Evolutionary conservation across 2,329 filamentous ascomycete genomes (phyloP), one percentile per base, ranked within the genome.

Genomic region (Penicillium olsonii): DNA sequence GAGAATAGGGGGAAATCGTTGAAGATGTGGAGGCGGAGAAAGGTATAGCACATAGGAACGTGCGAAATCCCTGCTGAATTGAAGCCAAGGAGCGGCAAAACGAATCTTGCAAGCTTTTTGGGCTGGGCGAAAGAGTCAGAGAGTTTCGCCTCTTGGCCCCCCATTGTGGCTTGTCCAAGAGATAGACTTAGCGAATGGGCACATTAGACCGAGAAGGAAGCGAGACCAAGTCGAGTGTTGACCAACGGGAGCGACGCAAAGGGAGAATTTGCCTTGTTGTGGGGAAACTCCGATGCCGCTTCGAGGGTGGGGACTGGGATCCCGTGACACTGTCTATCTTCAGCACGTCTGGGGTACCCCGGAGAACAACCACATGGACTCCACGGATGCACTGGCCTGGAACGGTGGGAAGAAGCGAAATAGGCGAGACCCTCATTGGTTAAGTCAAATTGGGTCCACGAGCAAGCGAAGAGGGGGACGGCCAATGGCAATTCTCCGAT

Each of bases 1-100:
- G n/a, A 33, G 45, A 50, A 47, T 51, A 45, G 45, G 35, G 41
- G 45, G 54, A 37, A 49, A 45, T 53, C n/a, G n/a, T n/a, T n/a
- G 54, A 42, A 53, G 40, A 54, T 50, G 52, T 47, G 54, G 41
- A 50, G 38, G 48, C 54, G 52, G 56, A 58, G 55, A 60, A 60
- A 51, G 38, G 48, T 55, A 58, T 58, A 60, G 46, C 51, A 31
- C 53, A 42, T 31, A 26, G 37, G 33, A n/a, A 22, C 26, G 33
- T n/a, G 17, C 15, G 17, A 18, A 48, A 43, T 37, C 18, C 4
- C 18, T 47, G 8, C 11, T 15, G 15, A 27, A 20, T 35, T 17
- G 41, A 26, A 14, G 48, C 43, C 47, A 51, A 50, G 46, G 15
- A 8, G 50, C 57, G 57, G 55, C 47, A 60, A 59, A 60, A 57